Percentiles rank a stretch among this genome's conserved stretches.
phyloP scores from a whole-genome alignment of 2,329 filamentous ascomycete species.

The Chaetomium sp. region DNA sequence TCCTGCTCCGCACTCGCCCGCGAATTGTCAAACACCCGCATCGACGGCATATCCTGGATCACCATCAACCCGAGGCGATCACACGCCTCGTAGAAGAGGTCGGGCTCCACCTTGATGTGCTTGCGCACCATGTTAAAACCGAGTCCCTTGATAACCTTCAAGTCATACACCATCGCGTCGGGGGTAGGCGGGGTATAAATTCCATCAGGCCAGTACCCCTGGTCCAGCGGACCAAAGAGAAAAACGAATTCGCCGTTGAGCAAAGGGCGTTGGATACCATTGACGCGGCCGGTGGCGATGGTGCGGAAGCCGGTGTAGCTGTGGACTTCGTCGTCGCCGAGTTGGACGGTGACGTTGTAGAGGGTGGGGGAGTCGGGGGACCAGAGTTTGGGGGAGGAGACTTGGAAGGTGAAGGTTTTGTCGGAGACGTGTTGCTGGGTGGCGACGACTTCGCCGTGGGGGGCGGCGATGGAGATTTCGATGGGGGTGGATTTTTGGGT shows the following conservation, averaged over 20 bases:
- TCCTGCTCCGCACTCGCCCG: constrained; percentile 45
- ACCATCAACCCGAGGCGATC: constrained; percentile 60
- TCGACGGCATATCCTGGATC: constrained; percentile 66
- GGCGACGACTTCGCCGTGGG: constrained; percentile 36
- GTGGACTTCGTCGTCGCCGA: constrained; percentile 45
- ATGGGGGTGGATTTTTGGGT: constrained; percentile 31
- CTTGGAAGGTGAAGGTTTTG: constrained; percentile 46
- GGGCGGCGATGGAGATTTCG: constrained; percentile 31
- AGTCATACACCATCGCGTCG: constrained; percentile 62
- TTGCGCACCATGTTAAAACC: constrained; percentile 68
- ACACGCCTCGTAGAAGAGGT: constrained; percentile 61
- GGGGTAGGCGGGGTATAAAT: constrained; percentile 57
- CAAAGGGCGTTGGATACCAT: constrained; percentile 54
- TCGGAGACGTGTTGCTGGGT: constrained; percentile 41
- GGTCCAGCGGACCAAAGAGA: constrained; percentile 61
- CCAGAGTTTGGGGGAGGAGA: constrained; percentile 55
- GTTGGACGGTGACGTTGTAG: constrained; percentile 55
- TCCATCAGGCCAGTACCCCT: constrained; percentile 67
- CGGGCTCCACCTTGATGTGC: constrained; percentile 63
- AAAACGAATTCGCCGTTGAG: constrained; percentile 66
- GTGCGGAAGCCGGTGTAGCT: constrained; percentile 68
- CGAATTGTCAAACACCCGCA: constrained; percentile 32
- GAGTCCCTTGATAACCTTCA: constrained; percentile 56
- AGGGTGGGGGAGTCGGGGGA: constrained; percentile 55
- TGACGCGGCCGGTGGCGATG: constrained; percentile 47